These are phyloP conservation scores for Phytophthora megakarya DNA, from an alignment of 352 stramenopile genomes.

Conservation along the genomic window DNA sequence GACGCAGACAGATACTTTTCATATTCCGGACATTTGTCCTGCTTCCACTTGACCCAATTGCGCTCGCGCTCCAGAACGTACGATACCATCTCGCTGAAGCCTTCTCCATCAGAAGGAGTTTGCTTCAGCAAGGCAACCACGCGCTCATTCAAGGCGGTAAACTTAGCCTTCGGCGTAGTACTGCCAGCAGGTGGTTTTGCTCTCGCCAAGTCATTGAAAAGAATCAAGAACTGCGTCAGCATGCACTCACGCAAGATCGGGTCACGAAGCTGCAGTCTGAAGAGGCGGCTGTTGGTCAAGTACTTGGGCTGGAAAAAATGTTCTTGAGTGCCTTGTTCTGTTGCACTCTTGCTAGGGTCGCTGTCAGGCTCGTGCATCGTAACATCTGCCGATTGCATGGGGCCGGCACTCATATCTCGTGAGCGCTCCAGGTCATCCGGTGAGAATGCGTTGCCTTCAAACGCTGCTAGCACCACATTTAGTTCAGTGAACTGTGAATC, in stretches of 20 bases:
- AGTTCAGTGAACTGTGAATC: conserved; percentile 69
- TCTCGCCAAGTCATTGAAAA: conserved; percentile 77
- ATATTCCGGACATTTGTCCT: conserved; percentile 85
- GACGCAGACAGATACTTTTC: conserved; percentile 50
- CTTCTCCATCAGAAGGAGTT: conserved; percentile 85
- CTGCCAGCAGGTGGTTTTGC: conserved; percentile 54
- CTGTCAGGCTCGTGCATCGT: conserved; percentile 24
- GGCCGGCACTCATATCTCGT: conserved; percentile 44
- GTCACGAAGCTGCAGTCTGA: conserved; percentile 90
- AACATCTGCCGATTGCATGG: conserved; percentile 22
- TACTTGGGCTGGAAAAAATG: conserved; percentile 94
- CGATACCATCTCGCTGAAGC: conserved; percentile 89
- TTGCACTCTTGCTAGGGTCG: conserved; percentile 10
- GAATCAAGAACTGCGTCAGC: conserved; percentile 86
- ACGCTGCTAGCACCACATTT: conserved; percentile 77
- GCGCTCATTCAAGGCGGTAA: conserved; percentile 69
- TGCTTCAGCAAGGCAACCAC: conserved; percentile 82
- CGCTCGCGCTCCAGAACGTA: conserved; percentile 87
- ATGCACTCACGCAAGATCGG: conserved; percentile 90
- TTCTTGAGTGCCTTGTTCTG: conserved; percentile 43
- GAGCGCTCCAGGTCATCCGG: conserved; percentile 78
- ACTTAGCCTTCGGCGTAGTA: conserved; percentile 60
- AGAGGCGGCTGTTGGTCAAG: conserved; percentile 91
- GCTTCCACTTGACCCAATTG: conserved; percentile 93
- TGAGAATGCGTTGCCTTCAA: conserved; percentile 88